Conservation (phyloP, 1,284 basidiomycete genomes). For the Ganoderma sinense region DNA sequence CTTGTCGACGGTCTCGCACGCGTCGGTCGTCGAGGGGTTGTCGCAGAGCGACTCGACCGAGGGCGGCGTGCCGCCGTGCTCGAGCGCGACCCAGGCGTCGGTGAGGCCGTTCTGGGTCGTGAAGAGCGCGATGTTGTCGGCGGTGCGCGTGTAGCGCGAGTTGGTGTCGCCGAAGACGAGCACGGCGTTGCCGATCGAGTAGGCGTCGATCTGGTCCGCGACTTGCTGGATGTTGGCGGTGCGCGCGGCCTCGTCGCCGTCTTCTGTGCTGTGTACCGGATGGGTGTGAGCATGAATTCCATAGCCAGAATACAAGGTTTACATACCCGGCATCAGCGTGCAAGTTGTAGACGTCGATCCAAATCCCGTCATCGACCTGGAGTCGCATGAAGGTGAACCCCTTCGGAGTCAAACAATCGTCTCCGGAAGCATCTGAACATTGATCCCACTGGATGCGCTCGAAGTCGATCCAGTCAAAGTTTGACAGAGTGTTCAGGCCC, state of each 20-base stretch:
- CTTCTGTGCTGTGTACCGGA: constrained; percentile 6
- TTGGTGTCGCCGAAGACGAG: constrained; percentile 26
- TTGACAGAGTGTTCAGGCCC: constrained; percentile 22
- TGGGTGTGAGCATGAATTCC: neutral
- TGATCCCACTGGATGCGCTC: constrained; percentile 17
- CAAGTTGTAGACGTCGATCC: constrained; percentile 21
- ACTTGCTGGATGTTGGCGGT: constrained; percentile 19
- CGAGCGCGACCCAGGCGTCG: constrained; percentile 21
- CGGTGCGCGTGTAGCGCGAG: constrained; percentile 22
- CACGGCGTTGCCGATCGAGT: constrained; percentile 19
- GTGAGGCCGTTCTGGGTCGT: constrained; percentile 19
- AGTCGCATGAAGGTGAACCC: constrained; percentile 27
- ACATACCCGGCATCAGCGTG: constrained; percentile 17
- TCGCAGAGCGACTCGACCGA: constrained; percentile 10
- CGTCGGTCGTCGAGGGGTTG: constrained; percentile 9
- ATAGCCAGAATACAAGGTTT: neutral
- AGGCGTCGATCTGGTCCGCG: constrained; percentile 11
- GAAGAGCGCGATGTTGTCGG: constrained; percentile 16
- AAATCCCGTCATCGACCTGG: constrained; percentile 14
- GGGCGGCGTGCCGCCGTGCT: constrained; percentile 11
- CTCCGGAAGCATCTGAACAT: constrained; percentile 19
- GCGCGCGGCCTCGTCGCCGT: constrained; percentile 21
- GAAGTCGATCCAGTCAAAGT: constrained; percentile 23
- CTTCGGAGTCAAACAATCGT: constrained; percentile 24
- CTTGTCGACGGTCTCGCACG: constrained; percentile 27